Evolutionary conservation across 2,329 filamentous ascomycete species (phyloP).

Genomic region (Fusarium haematococcum): DNA sequence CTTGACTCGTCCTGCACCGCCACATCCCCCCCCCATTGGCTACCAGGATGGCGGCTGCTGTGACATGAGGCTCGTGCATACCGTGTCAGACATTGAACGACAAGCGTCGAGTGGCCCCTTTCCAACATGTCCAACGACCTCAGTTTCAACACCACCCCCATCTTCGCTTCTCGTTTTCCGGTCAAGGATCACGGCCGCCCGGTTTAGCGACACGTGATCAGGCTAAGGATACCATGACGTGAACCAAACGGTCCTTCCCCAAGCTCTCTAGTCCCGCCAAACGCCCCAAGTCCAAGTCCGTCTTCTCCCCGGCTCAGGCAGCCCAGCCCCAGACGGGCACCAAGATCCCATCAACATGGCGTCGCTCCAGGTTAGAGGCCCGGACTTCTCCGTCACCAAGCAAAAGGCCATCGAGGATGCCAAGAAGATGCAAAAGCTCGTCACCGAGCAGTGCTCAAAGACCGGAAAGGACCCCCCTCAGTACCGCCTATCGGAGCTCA

Average conservation of each 20-base stretch:
- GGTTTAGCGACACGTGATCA: constrained; percentile 4
- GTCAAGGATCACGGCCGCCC: constrained; percentile 9
- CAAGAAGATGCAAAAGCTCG: constrained; percentile 73
- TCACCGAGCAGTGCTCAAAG: constrained; percentile 71
- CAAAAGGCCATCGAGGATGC: constrained; percentile 76
- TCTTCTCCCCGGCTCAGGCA: constrained; percentile 14
- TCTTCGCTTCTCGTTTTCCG: background rate
- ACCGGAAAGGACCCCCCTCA: constrained; percentile 70
- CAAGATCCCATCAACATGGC: constrained; percentile 48
- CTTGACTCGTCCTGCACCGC: constrained; percentile 20
- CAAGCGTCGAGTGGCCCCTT: constrained; percentile 35
- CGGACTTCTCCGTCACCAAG: constrained; percentile 61
- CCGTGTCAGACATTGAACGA: constrained; percentile 18
- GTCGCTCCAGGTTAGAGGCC: constrained; percentile 56
- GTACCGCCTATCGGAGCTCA: constrained; percentile 78
- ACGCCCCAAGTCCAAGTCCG: background rate
- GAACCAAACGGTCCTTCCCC: constrained; percentile 18
- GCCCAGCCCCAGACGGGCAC: constrained; percentile 16
- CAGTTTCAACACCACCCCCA: constrained; percentile 27
- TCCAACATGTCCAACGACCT: constrained; percentile 23
- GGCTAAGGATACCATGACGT: constrained; percentile 33
- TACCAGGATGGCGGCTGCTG: background rate
- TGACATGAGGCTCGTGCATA: constrained; percentile 5
- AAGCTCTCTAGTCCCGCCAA: constrained; percentile 20
- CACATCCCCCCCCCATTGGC: constrained; percentile 35